phyloP scores from a whole-genome alignment of 495 filamentous ascomycete species.

The Podospora appendiculata region DNA sequence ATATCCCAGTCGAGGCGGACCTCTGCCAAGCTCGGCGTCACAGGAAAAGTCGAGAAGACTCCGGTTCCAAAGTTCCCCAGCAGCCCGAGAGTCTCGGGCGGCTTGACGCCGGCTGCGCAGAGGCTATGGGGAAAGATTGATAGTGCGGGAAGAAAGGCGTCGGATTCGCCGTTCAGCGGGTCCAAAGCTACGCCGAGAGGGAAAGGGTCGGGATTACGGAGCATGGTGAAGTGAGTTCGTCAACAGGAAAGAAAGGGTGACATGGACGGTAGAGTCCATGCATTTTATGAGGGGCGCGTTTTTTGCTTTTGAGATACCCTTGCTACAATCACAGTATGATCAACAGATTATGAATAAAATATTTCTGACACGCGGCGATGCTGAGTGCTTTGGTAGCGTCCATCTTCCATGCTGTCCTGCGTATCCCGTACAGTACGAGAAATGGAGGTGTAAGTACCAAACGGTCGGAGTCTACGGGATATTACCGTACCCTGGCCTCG shows the following conservation, averaged over 20 bases:
- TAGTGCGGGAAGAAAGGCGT: slow-evolving; percentile 38
- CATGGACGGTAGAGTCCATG: neutral
- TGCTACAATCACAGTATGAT: too few species aligned
- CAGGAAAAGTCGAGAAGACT: slow-evolving; percentile 49
- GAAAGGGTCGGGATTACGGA: slow-evolving; percentile 16
- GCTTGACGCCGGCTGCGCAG: slow-evolving; percentile 74
- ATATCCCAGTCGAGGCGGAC: slow-evolving; percentile 64
- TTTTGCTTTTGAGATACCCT: neutral
- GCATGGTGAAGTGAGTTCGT: slow-evolving; percentile 4
- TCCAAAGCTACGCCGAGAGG: slow-evolving; percentile 15
- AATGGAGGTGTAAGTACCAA: too few species aligned
- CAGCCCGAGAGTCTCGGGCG: slow-evolving; percentile 56
- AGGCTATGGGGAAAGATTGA: slow-evolving; percentile 65
- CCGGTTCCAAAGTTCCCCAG: slow-evolving; percentile 68
- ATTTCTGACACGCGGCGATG: too few species aligned
- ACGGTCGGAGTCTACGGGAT: too few species aligned
- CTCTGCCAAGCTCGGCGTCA: slow-evolving; percentile 38
- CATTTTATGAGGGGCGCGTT: neutral
- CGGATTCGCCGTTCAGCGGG: slow-evolving; percentile 41
- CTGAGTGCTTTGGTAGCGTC: too few species aligned
- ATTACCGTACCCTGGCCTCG: too few species aligned
- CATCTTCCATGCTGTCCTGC: too few species aligned
- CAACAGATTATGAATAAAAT: neutral
- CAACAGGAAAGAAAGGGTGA: neutral
- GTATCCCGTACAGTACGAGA: too few species aligned